Percentiles rank a stretch among this genome's conserved stretches.
phyloP scores from a whole-genome alignment of 305 asterid species.

The Fraxinus floribunda region DNA sequence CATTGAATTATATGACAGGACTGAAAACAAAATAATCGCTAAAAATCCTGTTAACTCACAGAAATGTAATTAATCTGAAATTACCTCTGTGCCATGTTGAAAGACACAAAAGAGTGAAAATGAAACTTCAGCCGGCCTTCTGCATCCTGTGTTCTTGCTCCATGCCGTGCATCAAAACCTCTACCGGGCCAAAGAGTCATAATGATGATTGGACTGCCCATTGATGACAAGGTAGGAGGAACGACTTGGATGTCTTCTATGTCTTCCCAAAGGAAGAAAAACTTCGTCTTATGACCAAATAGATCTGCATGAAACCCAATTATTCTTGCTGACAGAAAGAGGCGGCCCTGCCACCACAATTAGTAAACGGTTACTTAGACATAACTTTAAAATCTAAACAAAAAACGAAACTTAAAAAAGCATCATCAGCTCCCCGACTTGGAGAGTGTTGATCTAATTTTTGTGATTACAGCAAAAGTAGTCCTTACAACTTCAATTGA shows the following conservation, averaged over 20 bases:
- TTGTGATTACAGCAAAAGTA: not conserved
- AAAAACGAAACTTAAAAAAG: conserved; percentile 15
- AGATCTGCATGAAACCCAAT: conserved; percentile 93
- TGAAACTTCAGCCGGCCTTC: conserved; percentile 88
- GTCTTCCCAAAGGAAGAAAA: conserved; percentile 96
- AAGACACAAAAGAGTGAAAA: conserved; percentile 91
- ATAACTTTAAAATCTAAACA: conserved; percentile 17
- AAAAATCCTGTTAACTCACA: not conserved
- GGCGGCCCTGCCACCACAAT: conserved; percentile 69
- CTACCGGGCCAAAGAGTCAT: conserved; percentile 78
- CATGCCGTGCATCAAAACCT: conserved; percentile 90
- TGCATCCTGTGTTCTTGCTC: conserved; percentile 83
- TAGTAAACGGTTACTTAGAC: conserved; percentile 18
- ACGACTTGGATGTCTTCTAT: conserved; percentile 82
- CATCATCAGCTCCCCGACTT: conserved; percentile 13
- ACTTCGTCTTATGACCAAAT: conserved; percentile 88
- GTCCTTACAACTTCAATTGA: not conserved
- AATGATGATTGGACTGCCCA: conserved; percentile 87
- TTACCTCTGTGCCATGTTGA: conserved; percentile 82
- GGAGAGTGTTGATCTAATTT: not conserved
- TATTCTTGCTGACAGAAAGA: conserved; percentile 91
- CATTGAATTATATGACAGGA: not conserved
- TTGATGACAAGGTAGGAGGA: conserved; percentile 90
- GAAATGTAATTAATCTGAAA: conserved; percentile 1
- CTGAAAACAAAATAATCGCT: not conserved